These are phyloP conservation scores for Earliella scabrosa DNA, from an alignment of 1,284 basidiomycete genomes.

Conservation along the genomic window DNA sequence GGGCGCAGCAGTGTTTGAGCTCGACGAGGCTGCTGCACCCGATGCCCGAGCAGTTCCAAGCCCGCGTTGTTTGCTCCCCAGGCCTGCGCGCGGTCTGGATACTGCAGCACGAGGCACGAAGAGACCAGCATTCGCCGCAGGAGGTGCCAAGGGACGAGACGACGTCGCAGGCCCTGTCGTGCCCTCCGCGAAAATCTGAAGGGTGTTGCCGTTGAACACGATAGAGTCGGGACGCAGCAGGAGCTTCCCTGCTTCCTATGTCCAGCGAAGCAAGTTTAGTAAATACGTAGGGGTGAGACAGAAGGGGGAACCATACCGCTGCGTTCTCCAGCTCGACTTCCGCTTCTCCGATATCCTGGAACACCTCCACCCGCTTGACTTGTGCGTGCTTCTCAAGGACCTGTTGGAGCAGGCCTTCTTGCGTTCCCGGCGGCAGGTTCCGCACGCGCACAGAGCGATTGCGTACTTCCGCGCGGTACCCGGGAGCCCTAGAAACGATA, in stretches of 20 bases:
- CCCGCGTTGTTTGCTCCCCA: constrained; percentile 55
- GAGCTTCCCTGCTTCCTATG: constrained; percentile 79
- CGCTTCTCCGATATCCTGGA: constrained; percentile 69
- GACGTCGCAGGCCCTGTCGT: constrained; percentile 33
- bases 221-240: constrained; percentile 72
- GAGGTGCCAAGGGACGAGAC: constrained; percentile 39
- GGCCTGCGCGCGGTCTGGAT: constrained; percentile 71
- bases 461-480: constrained; percentile 62
- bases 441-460: constrained; percentile 76
- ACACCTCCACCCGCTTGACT: constrained; percentile 80
- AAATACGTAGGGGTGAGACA: background rate
- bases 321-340: constrained; percentile 76
- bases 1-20: constrained; percentile 8
- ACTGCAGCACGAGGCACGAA: constrained; percentile 67
- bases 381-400: constrained; percentile 76
- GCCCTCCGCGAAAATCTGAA: constrained; percentile 62
- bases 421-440: constrained; percentile 72
- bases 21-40: background rate
- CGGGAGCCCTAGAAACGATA: constrained; percentile 25
- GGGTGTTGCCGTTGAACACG: constrained; percentile 59
- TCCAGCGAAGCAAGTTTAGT: background rate
- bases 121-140: constrained; percentile 47
- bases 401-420: constrained; percentile 92
- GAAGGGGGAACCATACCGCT: constrained; percentile 55
- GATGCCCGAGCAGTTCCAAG: constrained; percentile 28